Base-by-base conservation (phyloP, 2,329 filamentous ascomycete species). In the Talaromyces islandicus region DNA sequence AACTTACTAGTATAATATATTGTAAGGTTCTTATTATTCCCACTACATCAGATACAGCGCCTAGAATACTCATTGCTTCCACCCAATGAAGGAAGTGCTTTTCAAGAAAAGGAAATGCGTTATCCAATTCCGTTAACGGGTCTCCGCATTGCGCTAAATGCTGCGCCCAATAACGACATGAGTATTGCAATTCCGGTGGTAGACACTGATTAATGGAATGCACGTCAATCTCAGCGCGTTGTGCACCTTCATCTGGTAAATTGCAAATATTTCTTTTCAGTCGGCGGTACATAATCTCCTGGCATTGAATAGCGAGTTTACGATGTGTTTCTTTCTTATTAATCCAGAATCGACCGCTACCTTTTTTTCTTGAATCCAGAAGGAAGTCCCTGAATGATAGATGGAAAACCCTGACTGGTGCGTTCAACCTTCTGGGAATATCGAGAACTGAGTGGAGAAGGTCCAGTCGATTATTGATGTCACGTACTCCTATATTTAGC, bases 91-190 rank as follows among this genome's bases (percentile, higher is more conserved):
- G 57, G 19, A 58, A 58, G 32, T 58, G 57, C 11, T 41, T 19
- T 7, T 54, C 7, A 17, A 58, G 48, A 24, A 58, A 58, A 1
- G 19, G 7, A 25, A 41, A 38, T 21, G 32, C 17, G 67, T 57
- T 27, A 41, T 59, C 51, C 11, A 48, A 30, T 17, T 63, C 46
- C 19, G 46, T 19, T 10, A 63, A 41, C 14, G 50, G 48, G 27
- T 51, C n/a, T 10, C 17, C 14, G 35, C 63, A 58, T 57, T 64
- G 53, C 17, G 56, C 35, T n/a, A 71, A 24, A 65, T 73, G 67
- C 38, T 69, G 43, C 10, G 24, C 62, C 70, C 69, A 73, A 51
- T 68, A 68, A 17, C 61, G 64, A 63, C 65, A 70, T 14, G 67
- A 58, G 25, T 57, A 57, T 38, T 57, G 55, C 46, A 57, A 21